Evolutionary conservation across 768 basidiomycete genomes (phyloP), one percentile per base, ranked within the genome.

Genomic region (Coprinopsis sp.): DNA sequence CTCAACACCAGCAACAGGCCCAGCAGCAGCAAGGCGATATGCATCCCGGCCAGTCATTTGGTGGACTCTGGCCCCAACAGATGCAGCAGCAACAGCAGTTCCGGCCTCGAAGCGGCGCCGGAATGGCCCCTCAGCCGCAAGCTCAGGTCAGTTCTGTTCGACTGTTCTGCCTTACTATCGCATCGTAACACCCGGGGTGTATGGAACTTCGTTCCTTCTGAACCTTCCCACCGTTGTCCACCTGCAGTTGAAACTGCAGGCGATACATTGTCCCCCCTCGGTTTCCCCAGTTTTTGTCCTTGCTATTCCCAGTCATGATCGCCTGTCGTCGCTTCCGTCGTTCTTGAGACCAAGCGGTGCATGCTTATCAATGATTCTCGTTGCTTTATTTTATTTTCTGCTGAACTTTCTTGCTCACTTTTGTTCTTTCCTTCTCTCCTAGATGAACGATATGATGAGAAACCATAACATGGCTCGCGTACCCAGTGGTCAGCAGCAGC

Each of bases 11-110:
- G 49, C 69, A 66, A 36, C 67, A 71, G 48, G 62, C 63, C 27
- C 72, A 73, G 50, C 67, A 65, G 31, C 72, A 62, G 59, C 58
- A 66, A 34, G 67, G 69, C 56, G 61, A 72, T 57, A 64, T 64
- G 54, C 75, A 74, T 63, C 51, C 72, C 59, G 81, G 83, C 60
- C 73, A 76, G 23, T 53, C 53, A n/a, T 48, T 48, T 37, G 27
- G 37, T 51, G 76, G 73, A 50, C 67, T 77, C 55, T 84, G 81
- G 82, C 75, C 76, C 62, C 74, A 78, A 62, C 73, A 76, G 60
- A 72, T 74, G 59, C 69, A 70, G 42, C 55, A 66, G 49, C 70
- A n/a, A n/a, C n/a, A 71, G 53, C 66, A 68, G 51, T 74, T 73
- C 53, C 69, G 75, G 27, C 58, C 64, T 4, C 70, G 70, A 41